A percentile compares a stretch with the other conserved stretches of the same genome.
phyloP scores from a whole-genome alignment of 148 eudicot species.

The Cornus kousa region DNA sequence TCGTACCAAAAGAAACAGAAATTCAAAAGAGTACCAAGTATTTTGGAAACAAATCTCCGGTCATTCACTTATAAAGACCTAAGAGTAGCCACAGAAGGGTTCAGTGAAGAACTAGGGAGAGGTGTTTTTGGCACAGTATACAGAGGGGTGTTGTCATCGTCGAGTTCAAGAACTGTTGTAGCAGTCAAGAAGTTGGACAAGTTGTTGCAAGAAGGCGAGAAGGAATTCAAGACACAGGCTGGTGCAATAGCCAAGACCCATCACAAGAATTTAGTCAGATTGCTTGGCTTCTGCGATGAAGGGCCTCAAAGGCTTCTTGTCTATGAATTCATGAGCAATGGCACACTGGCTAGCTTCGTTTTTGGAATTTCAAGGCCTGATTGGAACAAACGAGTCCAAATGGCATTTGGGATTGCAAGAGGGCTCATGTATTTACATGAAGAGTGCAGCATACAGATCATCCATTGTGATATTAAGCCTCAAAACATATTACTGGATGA shows the following conservation, averaged over 20 bases:
- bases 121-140: constrained; percentile 30
- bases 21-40: neutral
- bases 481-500: constrained; percentile 27
- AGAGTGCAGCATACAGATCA: constrained; percentile 27
- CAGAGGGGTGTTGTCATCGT: constrained; percentile 10
- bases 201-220: constrained; percentile 15
- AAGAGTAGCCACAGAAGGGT: constrained; percentile 19
- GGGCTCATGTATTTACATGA: constrained; percentile 33
- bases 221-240: constrained; percentile 23
- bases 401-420: constrained; percentile 24
- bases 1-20: constrained; percentile 12
- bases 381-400: constrained; percentile 20
- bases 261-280: constrained; percentile 26
- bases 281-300: constrained; percentile 28
- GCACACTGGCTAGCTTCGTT: constrained; percentile 17
- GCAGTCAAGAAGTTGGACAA: constrained; percentile 25
- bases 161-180: constrained; percentile 6
- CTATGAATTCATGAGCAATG: constrained; percentile 35
- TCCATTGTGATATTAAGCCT: constrained; percentile 32
- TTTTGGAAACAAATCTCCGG: constrained; percentile 11
- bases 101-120: constrained; percentile 23
- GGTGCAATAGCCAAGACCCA: constrained; percentile 24
- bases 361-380: constrained; percentile 17
- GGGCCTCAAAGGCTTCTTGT: constrained; percentile 28
- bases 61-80: constrained; percentile 20